Evolutionary conservation across 192 early-diverging fungal species (phyloP), one percentile per base, ranked within the genome.

Genomic region (Coemansia sp.): DNA sequence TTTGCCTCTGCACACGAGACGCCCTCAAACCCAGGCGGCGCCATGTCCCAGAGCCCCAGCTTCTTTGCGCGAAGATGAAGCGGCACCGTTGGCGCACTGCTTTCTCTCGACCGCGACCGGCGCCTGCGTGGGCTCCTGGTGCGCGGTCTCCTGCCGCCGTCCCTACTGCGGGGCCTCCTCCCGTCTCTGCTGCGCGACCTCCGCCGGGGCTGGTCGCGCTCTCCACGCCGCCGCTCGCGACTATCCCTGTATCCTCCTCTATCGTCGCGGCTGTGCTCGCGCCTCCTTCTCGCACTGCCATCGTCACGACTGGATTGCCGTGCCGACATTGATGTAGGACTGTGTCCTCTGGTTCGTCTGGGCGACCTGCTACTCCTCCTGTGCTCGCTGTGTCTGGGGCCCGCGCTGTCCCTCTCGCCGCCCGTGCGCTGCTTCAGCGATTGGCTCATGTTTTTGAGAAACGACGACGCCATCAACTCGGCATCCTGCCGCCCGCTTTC

Each of bases 11-110:
- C 72, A 9, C 92, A 93, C 26, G 89, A 87, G 79, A 97, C 86
- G 50, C 86, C 89, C 74, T 98, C 94, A 66, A 88, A 97, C 23
- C 94, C 95, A 10, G 87, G 85, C 41, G 97, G 97, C 10, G 94
- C 81, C 58, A 92, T 79, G 83, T 99, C 97, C 97, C 97, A 99
- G 74, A 92, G 88, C 63, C 89, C 88, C 38, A 97, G 87, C 74
- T 93, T 94, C 18, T 90, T 84, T 15, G 77, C 78, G 60, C 93
- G 75, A 68, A 90, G 83, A 69, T 95, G 90, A 19, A 99, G 70
- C 15, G 97, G 96, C 68, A 32, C 52, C 41, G 61, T 79, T 45
- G 67, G 64, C 74, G 72, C 38, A 70, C 75, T 74, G 71, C 60
- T 45, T 62, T 79, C 75, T 57, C 79, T 74, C 26, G 83, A 81